Evolutionary conservation across 768 basidiomycete genomes (phyloP).

Genomic region (Chalciporus sphaerocephalus): DNA sequence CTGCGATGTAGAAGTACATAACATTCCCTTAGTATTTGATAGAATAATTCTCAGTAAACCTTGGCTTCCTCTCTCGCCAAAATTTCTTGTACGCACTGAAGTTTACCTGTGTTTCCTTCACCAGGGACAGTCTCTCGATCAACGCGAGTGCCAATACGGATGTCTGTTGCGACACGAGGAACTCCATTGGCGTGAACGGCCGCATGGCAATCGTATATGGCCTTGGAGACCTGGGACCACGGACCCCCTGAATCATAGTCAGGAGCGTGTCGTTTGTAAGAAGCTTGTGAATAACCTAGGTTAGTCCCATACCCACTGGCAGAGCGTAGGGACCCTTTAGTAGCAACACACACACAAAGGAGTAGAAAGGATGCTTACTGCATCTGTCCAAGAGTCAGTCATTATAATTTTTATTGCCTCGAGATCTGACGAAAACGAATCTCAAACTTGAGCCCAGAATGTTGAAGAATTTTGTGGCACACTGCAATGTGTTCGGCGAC

Average conservation of each 20-base stretch:
- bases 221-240: conserved; percentile 78
- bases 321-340: conserved; percentile 1
- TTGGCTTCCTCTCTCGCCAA: conserved; percentile 38
- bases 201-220: conserved; percentile 87
- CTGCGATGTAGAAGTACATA: conserved; percentile 37
- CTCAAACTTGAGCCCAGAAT: conserved; percentile 79
- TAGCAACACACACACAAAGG: conserved; percentile 33
- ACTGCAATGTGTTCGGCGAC: conserved; percentile 77
- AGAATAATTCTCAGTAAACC: background rate
- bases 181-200: conserved; percentile 78
- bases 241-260: conserved; percentile 58
- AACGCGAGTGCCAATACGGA: conserved; percentile 88
- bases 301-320: conserved; percentile 89
- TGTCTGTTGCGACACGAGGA: conserved; percentile 82
- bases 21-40: background rate
- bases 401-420: too few species aligned
- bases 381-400: conserved; percentile 26
- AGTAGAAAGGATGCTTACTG: conserved; percentile 29
- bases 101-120: conserved; percentile 74
- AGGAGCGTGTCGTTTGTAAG: background rate
- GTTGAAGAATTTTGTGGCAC: conserved; percentile 78
- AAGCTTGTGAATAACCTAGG: conserved; percentile 45
- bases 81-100: conserved; percentile 77
- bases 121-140: conserved; percentile 61
- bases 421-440: conserved; percentile 35